phyloP scores from a whole-genome alignment of 352 stramenopile genomes.

The Globisporangium radiosum region DNA sequence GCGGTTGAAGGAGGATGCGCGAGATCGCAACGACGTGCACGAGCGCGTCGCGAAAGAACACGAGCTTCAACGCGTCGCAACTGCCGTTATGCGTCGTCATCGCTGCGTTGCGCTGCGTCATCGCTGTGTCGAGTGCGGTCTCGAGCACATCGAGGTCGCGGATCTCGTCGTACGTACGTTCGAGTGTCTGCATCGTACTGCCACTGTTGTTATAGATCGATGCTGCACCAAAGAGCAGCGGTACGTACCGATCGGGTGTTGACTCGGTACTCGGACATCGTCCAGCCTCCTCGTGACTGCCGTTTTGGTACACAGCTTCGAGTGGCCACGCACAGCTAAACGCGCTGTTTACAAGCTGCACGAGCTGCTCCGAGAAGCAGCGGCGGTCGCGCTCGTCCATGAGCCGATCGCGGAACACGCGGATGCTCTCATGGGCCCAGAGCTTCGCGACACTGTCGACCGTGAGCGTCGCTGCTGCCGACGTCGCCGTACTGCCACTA shows the following conservation, averaged over 20 bases:
- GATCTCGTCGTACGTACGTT: constrained; percentile 7
- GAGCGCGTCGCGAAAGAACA: constrained; percentile 84
- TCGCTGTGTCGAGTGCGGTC: constrained; percentile 34
- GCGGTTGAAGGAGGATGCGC: constrained; percentile 75
- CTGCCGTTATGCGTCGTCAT: constrained; percentile 42
- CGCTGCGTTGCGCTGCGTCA: constrained; percentile 40
- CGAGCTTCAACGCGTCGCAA: constrained; percentile 31
- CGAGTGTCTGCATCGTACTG: neutral
- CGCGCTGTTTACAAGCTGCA: constrained; percentile 46
- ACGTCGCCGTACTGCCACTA: constrained; percentile 4
- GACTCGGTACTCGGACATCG: neutral
- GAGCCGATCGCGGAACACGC: constrained; percentile 91
- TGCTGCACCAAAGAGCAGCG: constrained; percentile 10
- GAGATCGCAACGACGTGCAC: constrained; percentile 81
- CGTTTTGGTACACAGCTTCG: constrained; percentile 26
- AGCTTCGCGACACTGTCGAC: constrained; percentile 57
- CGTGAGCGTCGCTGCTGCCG: constrained; percentile 14
- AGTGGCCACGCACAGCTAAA: constrained; percentile 67
- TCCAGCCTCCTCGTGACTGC: neutral
- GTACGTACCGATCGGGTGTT: neutral
- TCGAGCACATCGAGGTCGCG: constrained; percentile 56
- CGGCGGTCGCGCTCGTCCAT: constrained; percentile 72
- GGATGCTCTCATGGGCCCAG: constrained; percentile 88
- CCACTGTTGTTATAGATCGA: neutral
- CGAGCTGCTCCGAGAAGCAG: constrained; percentile 83